These are phyloP conservation scores for Pachysolen tannophilus DNA, from an alignment of 805 yeast genomes.

Conservation along the genomic window DNA sequence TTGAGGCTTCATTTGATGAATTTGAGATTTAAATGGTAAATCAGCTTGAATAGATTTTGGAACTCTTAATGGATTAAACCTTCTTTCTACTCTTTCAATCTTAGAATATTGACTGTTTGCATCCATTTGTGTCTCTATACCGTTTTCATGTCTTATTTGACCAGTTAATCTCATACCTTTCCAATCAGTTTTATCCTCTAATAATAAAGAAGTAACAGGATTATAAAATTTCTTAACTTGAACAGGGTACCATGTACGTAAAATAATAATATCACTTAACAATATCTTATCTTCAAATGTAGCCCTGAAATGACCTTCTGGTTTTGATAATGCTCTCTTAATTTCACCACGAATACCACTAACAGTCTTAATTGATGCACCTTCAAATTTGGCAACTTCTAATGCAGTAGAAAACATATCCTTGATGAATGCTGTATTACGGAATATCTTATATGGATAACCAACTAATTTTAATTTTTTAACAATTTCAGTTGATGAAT, in stretches of 20 bases:
- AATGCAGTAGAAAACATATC: conserved; percentile 90
- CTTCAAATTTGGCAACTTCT: conserved; percentile 97
- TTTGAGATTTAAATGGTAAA: conserved; percentile 89
- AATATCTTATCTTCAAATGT: conserved; percentile 93
- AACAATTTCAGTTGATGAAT: conserved; percentile 84
- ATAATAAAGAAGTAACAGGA: conserved; percentile 86
- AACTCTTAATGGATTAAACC: conserved; percentile 80
- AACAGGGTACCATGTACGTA: conserved; percentile 97
- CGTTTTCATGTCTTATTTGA: conserved; percentile 73
- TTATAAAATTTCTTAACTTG: conserved; percentile 85
- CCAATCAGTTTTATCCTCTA: conserved; percentile 80
- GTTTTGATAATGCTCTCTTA: conserved; percentile 86
- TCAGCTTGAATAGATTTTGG: conserved; percentile 71
- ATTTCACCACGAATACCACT: conserved; percentile 98
- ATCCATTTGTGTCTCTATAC: conserved; percentile 52
- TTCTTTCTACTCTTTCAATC: conserved; percentile 77
- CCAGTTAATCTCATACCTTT: conserved; percentile 96
- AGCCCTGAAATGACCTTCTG: conserved; percentile 95
- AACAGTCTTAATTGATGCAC: conserved; percentile 93
- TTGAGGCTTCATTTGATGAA: conserved; percentile 82
- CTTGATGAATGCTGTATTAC: conserved; percentile 94
- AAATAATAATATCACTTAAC: conserved; percentile 80
- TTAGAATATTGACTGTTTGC: conserved; percentile 49
- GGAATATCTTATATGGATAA: conserved; percentile 85
- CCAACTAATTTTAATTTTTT: conserved; percentile 95